Evolutionary conservation across 2,329 filamentous ascomycete species (phyloP).

Genomic region (Neopestalotiopsis sp.): DNA sequence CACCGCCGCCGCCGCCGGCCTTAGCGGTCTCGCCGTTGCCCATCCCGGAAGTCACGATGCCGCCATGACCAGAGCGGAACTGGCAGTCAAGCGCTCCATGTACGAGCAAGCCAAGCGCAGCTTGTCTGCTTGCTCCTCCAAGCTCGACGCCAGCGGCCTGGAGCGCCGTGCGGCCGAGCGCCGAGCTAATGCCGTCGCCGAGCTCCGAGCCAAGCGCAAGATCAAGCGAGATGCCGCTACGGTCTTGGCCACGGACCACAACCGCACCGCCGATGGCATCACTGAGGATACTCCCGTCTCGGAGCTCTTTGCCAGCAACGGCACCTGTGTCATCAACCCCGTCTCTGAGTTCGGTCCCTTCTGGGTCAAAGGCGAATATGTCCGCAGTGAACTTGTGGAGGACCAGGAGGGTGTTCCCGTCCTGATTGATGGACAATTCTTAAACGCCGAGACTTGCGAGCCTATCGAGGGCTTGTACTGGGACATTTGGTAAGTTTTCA

Average conservation of each 20-base stretch:
- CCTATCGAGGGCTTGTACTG: constrained; percentile 51
- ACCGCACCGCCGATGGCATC: constrained; percentile 39
- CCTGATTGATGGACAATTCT: constrained; percentile 55
- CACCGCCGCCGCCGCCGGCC: background rate
- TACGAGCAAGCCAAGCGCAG: constrained; percentile 1
- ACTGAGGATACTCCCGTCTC: constrained; percentile 36
- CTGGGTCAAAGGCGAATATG: constrained; percentile 55
- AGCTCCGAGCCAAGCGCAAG: background rate
- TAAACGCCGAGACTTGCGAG: constrained; percentile 58
- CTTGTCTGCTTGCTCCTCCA: background rate
- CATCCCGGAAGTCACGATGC: constrained; percentile 4
- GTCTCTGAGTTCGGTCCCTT: constrained; percentile 60
- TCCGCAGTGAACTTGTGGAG: constrained; percentile 53
- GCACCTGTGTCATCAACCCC: constrained; percentile 54
- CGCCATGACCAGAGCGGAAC: background rate
- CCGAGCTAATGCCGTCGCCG: constrained; percentile 1
- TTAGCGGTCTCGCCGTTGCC: background rate
- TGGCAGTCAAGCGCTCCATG: background rate
- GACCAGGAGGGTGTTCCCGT: constrained; percentile 52
- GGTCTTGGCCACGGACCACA: constrained; percentile 21
- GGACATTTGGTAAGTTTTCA: constrained; percentile 52
- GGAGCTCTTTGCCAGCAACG: constrained; percentile 46
- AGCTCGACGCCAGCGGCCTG: background rate
- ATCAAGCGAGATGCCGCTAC: constrained; percentile 37
- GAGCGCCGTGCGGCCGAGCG: background rate